phyloP scores from a whole-genome alignment of 176 grass and related monocot species.

The Carex kokanica region DNA sequence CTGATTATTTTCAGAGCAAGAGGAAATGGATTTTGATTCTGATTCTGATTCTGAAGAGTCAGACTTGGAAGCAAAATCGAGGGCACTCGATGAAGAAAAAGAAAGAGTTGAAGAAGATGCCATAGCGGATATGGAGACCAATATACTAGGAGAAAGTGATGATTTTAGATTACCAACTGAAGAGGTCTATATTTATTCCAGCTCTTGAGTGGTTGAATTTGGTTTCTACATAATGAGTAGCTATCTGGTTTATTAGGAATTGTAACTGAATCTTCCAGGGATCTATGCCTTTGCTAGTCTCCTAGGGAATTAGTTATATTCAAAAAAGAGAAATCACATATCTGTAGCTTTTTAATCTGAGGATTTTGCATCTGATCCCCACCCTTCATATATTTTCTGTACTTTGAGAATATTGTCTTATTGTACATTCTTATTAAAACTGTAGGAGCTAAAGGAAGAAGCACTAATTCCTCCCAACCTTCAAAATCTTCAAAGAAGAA shows the following conservation, averaged over 20 bases:
- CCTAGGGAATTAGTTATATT: too few species aligned
- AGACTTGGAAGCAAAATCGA: constrained; percentile 64
- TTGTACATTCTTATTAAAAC: neutral
- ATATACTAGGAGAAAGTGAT: constrained; percentile 77
- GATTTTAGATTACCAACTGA: constrained; percentile 78
- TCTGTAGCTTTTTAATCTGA: too few species aligned
- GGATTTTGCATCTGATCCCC: neutral
- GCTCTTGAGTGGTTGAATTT: neutral
- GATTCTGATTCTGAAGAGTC: constrained; percentile 68
- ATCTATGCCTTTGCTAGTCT: neutral
- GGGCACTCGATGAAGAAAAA: constrained; percentile 58
- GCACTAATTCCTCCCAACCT: constrained; percentile 64
- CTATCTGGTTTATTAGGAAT: neutral
- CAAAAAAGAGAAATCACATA: too few species aligned
- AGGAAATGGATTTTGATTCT: constrained; percentile 41
- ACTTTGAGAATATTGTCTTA: neutral
- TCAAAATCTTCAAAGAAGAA: constrained; percentile 76
- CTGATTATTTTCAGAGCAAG: constrained; percentile 34
- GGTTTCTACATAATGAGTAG: neutral
- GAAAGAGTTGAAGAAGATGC: constrained; percentile 52
- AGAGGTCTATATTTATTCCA: constrained; percentile 47
- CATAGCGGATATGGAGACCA: constrained; percentile 61
- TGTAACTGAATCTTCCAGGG: neutral
- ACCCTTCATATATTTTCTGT: neutral
- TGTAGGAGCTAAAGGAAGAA: constrained; percentile 82